Evolutionary conservation across 139 green algal genomes (phyloP).

Genomic region (Auxenochlorella protothecoides): DNA sequence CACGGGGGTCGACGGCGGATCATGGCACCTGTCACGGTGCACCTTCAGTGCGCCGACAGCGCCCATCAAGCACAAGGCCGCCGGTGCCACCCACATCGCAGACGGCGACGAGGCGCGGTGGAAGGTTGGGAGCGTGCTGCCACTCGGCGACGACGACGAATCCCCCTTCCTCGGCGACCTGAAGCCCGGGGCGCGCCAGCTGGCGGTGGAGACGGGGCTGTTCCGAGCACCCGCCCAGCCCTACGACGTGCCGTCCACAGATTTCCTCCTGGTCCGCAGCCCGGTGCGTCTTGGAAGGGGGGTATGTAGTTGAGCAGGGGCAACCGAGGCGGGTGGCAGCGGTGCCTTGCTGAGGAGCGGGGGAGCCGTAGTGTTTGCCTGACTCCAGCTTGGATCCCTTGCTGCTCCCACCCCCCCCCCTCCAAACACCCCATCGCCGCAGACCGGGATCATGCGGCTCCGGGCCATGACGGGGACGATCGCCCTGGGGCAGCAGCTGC

Average conservation of each 20-base stretch:
- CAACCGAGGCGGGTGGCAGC: too few relatives aligned
- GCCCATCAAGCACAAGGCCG: background rate
- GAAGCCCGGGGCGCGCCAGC: slow-evolving; percentile 18
- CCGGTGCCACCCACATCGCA: too few relatives aligned
- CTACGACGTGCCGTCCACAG: slow-evolving; percentile 35
- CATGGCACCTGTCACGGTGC: too few relatives aligned
- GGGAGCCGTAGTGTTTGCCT: background rate
- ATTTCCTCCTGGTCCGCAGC: slow-evolving; percentile 70
- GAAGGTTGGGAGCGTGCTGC: slow-evolving; percentile 35
- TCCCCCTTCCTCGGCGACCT: slow-evolving; percentile 42
- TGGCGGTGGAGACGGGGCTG: slow-evolving; percentile 39
- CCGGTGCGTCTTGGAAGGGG: background rate
- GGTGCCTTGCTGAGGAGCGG: background rate
- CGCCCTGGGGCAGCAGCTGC: slow-evolving; percentile 59
- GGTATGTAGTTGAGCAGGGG: too few relatives aligned
- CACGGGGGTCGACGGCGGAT: too few relatives aligned
- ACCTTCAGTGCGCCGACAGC: too few relatives aligned
- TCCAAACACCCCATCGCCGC: background rate
- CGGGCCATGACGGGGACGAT: slow-evolving; percentile 54
- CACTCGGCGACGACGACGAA: slow-evolving; percentile 48
- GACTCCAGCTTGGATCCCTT: background rate
- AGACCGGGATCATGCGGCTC: slow-evolving; percentile 41
- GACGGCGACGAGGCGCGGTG: slow-evolving; percentile 20
- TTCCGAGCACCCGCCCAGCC: slow-evolving; percentile 45
- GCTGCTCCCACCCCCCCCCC: background rate